Conservation (phyloP, 352 stramenopile genomes). For the Phytopythium oedochilum region DNA sequence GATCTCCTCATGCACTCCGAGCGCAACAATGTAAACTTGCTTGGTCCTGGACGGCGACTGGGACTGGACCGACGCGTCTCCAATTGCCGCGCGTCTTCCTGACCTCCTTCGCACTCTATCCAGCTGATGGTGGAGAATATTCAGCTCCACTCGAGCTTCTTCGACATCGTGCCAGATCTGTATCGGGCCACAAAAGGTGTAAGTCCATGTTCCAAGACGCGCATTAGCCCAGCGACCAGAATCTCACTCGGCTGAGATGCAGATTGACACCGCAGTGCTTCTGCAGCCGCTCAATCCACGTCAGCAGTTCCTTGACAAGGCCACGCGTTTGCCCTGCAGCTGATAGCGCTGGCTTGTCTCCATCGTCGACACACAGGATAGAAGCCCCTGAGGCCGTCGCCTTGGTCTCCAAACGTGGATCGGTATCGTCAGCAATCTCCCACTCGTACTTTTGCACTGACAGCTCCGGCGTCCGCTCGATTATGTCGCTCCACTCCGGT, state of each 20-base stretch:
- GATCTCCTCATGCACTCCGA: slow-evolving; percentile 50
- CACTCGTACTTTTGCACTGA: slow-evolving; percentile 51
- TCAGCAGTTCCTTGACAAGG: slow-evolving; percentile 67
- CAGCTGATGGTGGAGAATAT: slow-evolving; percentile 65
- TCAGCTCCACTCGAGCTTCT: slow-evolving; percentile 71
- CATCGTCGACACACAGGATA: not conserved
- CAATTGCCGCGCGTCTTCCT: slow-evolving; percentile 7
- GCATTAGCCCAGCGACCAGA: not conserved
- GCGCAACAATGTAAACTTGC: slow-evolving; percentile 54
- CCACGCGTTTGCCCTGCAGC: slow-evolving; percentile 21
- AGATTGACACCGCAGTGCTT: slow-evolving; percentile 78
- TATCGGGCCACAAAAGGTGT: not conserved
- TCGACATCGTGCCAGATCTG: slow-evolving; percentile 80
- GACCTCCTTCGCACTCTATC: slow-evolving; percentile 34
- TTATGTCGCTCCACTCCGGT: slow-evolving; percentile 54
- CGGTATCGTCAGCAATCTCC: slow-evolving; percentile 27
- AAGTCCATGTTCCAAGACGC: not conserved
- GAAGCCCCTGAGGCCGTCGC: not conserved
- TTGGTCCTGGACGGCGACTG: slow-evolving; percentile 31
- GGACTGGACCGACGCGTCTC: slow-evolving; percentile 9
- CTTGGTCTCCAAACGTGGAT: not conserved
- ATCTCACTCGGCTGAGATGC: slow-evolving; percentile 57
- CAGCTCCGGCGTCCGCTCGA: slow-evolving; percentile 57
- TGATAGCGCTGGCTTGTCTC: not conserved
- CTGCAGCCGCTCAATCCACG: slow-evolving; percentile 78